Evolutionary conservation across 768 basidiomycete species (phyloP).

Genomic region (Pulveroboletus sp.): DNA sequence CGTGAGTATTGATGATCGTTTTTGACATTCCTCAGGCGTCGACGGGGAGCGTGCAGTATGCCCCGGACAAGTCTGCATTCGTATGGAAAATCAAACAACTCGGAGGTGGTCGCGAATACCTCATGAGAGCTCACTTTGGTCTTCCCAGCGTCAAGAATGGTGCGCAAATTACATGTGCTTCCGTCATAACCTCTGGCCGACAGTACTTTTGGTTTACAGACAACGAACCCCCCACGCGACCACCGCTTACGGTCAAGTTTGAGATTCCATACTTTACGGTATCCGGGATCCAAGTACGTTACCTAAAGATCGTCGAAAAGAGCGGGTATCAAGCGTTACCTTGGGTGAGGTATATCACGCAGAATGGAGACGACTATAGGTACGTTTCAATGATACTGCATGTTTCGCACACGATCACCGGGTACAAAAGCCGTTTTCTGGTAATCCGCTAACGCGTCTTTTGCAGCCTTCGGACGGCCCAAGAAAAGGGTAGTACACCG

Average conservation of each 20-base stretch:
- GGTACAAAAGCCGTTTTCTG: not conserved
- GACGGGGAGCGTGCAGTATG: slow-evolving; percentile 94
- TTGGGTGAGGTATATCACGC: slow-evolving; percentile 94
- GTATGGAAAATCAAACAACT: slow-evolving; percentile 99
- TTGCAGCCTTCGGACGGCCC: slow-evolving; percentile 64
- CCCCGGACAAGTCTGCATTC: slow-evolving; percentile 96
- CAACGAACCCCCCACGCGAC: slow-evolving; percentile 66
- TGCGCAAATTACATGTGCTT: slow-evolving; percentile 35
- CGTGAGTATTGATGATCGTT: not conserved
- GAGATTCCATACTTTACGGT: slow-evolving; percentile 99
- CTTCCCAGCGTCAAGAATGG: slow-evolving; percentile 91
- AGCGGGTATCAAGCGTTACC: slow-evolving; percentile 95
- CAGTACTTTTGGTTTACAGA: slow-evolving; percentile 50
- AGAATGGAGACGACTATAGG: slow-evolving; percentile 93
- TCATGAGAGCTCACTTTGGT: slow-evolving; percentile 98
- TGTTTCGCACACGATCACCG: not conserved
- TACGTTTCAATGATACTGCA: slow-evolving; percentile 28
- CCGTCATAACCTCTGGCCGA: not conserved
- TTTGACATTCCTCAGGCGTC: slow-evolving; percentile 60
- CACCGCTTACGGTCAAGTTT: slow-evolving; percentile 95
- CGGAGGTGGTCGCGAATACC: slow-evolving; percentile 91
- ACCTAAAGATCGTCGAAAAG: slow-evolving; percentile 98
- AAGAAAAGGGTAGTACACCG: slow-evolving; percentile 70
- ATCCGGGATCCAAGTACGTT: slow-evolving; percentile 95
- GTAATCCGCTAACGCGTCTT: not conserved